Base-by-base conservation (phyloP, 148 eudicot species). In the Vaccinium vitisidaea region DNA sequence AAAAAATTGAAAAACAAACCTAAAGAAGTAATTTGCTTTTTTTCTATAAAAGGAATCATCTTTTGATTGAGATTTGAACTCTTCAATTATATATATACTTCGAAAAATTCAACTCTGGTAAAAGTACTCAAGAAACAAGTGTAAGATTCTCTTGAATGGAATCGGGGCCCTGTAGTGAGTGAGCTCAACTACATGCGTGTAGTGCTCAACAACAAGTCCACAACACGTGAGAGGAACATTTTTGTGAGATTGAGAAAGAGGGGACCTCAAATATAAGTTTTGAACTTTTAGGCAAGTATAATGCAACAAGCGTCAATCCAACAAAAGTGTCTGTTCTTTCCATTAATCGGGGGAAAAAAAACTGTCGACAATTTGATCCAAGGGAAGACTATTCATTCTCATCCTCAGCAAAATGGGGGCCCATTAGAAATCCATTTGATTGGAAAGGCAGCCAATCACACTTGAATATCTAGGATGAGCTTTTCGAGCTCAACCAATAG, bases 401-500 rank as follows among this genome's bases (percentile, higher is more conserved):
- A 90, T 86, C 87, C 59, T 76, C 73, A 80, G 73, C 67, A 77
- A 36, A 79, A 23, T 10, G 75, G 87, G 87, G 87, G 30, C 90
- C 90, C 89, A 88, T 84, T 3, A 58, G 93, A 90, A 95, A 95
- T 91, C 94, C 87, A 65, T 79, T 69, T 19, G 85, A 77, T 80
- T 53, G 73, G 86, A 88, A 76, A 84, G 55, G 21, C 59, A 86
- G 43, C 98, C 98, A 95, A 93, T 95, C 50, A 92, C 75, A 80
- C 53, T 6, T 5, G 83, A 50, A 49, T 6, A 36, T 39, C 83
- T 80, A 87, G 84, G 98, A 95, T 95, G 75, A 84, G 67, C 76
- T 89, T 91, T 86, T 54, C 21, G 43, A 53, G 1, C 74, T 43
- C 84, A 89, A 12, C 98, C 98, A 95, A 95, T 95, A 18, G 80